Evolutionary conservation across 1,284 basidiomycete genomes (phyloP).

Genomic region (Entoloma clypeatum): DNA sequence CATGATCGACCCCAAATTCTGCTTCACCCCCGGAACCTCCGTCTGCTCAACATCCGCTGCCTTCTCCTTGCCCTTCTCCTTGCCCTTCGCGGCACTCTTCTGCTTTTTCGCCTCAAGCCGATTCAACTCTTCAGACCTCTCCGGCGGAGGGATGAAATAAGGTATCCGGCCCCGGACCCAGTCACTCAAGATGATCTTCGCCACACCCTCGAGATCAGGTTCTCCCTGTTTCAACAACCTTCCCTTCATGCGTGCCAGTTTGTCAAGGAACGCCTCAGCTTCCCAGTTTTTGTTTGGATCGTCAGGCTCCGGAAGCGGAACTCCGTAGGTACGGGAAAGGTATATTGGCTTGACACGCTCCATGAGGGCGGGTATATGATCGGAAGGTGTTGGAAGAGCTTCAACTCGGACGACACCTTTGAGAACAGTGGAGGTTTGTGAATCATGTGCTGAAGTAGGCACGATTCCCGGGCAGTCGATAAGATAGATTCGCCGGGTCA

Average conservation of each 20-base stretch:
- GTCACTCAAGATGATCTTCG: conserved; percentile 94
- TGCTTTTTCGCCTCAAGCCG: conserved; percentile 53
- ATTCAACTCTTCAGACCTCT: conserved; percentile 67
- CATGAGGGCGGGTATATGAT: conserved; percentile 89
- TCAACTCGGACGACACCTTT: conserved; percentile 98
- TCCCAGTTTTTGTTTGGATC: conserved; percentile 56
- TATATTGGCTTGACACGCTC: conserved; percentile 91
- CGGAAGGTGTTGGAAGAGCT: conserved; percentile 89
- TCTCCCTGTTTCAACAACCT: conserved; percentile 93
- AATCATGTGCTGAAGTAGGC: conserved; percentile 87
- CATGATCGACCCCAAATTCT: conserved; percentile 73
- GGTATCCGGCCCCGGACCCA: conserved; percentile 97
- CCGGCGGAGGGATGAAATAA: conserved; percentile 81
- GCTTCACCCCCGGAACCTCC: conserved; percentile 56
- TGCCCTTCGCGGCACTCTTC: conserved; percentile 33
- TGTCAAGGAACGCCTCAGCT: conserved; percentile 79
- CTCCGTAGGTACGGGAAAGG: conserved; percentile 86
- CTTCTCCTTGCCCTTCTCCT: conserved; percentile 39
- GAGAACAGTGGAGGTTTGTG: conserved; percentile 89
- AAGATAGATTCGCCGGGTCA: conserved; percentile 95
- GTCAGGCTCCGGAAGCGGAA: conserved; percentile 59
- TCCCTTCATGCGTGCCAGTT: conserved; percentile 88
- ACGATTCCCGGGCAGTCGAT: conserved; percentile 99
- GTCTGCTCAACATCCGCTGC: conserved; percentile 29
- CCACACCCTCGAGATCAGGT: conserved; percentile 88